Evolutionary conservation across 257 asterid genomes (phyloP).

Genomic region (Misopates orontium): DNA sequence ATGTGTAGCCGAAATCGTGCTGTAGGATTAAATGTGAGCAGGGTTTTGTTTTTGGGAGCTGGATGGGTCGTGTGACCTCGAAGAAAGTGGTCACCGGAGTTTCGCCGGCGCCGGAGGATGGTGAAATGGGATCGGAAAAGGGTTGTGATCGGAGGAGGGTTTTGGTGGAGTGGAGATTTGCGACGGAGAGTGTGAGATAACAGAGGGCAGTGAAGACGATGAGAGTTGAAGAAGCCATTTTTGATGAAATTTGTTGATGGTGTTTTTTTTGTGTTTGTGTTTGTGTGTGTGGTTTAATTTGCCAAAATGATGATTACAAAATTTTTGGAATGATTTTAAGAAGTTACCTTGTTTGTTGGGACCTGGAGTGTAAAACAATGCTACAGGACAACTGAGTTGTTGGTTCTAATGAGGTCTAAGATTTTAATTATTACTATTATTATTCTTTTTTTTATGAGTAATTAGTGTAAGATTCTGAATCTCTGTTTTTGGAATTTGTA

Average conservation of each 20-base stretch:
- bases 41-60: conserved; percentile 49
- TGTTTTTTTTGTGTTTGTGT: not conserved
- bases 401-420: too few relatives aligned
- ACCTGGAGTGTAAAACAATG: too few relatives aligned
- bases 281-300: too few relatives aligned
- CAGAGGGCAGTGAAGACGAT: conserved; percentile 5
- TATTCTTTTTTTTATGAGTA: too few relatives aligned
- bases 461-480: too few relatives aligned
- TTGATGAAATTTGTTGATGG: not conserved
- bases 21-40: conserved; percentile 48
- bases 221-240: conserved; percentile 26
- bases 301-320: too few relatives aligned
- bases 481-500: too few relatives aligned
- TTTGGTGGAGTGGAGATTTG: conserved; percentile 32
- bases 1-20: conserved; percentile 57
- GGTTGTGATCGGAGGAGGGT: conserved; percentile 29
- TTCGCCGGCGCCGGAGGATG: conserved; percentile 14
- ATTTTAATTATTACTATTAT: too few relatives aligned
- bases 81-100: conserved; percentile 46
- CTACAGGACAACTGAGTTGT: too few relatives aligned
- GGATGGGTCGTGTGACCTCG: conserved; percentile 58
- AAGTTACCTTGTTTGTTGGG: too few relatives aligned
- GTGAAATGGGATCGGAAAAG: conserved; percentile 5
- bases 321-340: too few relatives aligned
- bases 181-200: conserved; percentile 26